These are phyloP conservation scores for Musa troglodytarum DNA, from an alignment of 176 grass and related monocot species.

Conservation along the genomic window DNA sequence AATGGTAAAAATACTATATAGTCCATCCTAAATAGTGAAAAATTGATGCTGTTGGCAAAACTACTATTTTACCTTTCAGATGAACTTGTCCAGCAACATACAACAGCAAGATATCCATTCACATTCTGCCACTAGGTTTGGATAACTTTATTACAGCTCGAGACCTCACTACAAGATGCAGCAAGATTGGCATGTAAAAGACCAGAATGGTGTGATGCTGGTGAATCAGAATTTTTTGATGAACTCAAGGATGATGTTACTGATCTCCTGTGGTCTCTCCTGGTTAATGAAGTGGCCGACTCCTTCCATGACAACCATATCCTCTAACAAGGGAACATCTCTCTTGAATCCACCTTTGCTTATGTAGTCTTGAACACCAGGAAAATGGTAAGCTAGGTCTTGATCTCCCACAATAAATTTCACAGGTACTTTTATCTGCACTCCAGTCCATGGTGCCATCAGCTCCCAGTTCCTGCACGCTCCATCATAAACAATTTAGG, in stretches of 20 bases:
- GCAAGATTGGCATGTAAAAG: too few relatives aligned
- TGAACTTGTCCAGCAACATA: too few relatives aligned
- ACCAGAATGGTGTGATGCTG: too few relatives aligned
- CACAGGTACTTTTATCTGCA: slow-evolving; percentile 28
- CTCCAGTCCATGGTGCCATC: slow-evolving; percentile 29
- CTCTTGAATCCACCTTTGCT: slow-evolving; percentile 31
- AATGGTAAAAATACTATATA: too few relatives aligned
- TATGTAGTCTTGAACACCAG: slow-evolving; percentile 40
- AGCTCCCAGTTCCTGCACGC: slow-evolving; percentile 39
- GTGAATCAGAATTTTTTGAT: slow-evolving; percentile 20
- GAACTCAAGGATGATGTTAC: slow-evolving; percentile 33
- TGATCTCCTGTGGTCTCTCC: slow-evolving; percentile 33
- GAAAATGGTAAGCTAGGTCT: slow-evolving; percentile 34
- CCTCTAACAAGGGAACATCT: slow-evolving; percentile 36
- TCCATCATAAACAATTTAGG: background rate
- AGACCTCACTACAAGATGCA: too few relatives aligned
- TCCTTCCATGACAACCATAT: slow-evolving; percentile 28
- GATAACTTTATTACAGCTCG: too few relatives aligned
- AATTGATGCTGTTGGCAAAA: too few relatives aligned
- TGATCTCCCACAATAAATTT: slow-evolving; percentile 39
- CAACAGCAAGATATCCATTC: too few relatives aligned
- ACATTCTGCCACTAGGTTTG: too few relatives aligned
- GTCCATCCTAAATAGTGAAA: too few relatives aligned
- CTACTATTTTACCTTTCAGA: too few relatives aligned
- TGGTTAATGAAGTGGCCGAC: slow-evolving; percentile 47